These are phyloP conservation scores for Stephania japonica DNA, from an alignment of 164 flowering plant genomes.

Conservation along the genomic window DNA sequence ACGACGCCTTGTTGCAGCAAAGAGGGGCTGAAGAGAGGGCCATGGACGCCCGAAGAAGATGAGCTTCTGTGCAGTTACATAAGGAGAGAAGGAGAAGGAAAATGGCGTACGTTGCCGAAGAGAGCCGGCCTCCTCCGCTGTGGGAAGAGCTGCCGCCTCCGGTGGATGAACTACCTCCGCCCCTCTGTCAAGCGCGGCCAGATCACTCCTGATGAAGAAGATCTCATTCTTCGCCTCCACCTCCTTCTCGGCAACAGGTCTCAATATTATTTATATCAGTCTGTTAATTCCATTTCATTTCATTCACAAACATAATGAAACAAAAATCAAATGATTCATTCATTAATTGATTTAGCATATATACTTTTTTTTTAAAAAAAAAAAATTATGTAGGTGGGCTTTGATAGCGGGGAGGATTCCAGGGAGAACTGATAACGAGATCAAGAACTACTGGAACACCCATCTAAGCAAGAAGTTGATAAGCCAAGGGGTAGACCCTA, in stretches of 20 bases:
- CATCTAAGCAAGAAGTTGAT: constrained; percentile 67
- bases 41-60: constrained; percentile 70
- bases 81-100: constrained; percentile 47
- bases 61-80: constrained; percentile 36
- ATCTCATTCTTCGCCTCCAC: constrained; percentile 71
- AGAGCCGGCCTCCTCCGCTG: constrained; percentile 63
- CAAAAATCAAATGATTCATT: no score
- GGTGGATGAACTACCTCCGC: constrained; percentile 77
- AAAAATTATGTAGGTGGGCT: constrained; percentile 75
- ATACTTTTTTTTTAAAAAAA: no score
- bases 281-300: no score
- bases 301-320: no score
- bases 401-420: constrained; percentile 73
- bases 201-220: constrained; percentile 67
- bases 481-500: constrained; percentile 65
- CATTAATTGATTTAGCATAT: no score
- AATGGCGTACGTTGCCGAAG: constrained; percentile 60
- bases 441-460: constrained; percentile 77
- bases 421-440: constrained; percentile 67
- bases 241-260: constrained; percentile 74
- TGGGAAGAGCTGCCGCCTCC: constrained; percentile 77
- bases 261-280: not conserved
- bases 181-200: constrained; percentile 69
- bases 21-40: constrained; percentile 56
- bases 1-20: constrained; percentile 47